Percentiles rank a stretch among this genome's conserved stretches.
These are phyloP conservation scores for Melampsora americana DNA, from an alignment of 1,284 basidiomycete genomes.

Conservation along the genomic window DNA sequence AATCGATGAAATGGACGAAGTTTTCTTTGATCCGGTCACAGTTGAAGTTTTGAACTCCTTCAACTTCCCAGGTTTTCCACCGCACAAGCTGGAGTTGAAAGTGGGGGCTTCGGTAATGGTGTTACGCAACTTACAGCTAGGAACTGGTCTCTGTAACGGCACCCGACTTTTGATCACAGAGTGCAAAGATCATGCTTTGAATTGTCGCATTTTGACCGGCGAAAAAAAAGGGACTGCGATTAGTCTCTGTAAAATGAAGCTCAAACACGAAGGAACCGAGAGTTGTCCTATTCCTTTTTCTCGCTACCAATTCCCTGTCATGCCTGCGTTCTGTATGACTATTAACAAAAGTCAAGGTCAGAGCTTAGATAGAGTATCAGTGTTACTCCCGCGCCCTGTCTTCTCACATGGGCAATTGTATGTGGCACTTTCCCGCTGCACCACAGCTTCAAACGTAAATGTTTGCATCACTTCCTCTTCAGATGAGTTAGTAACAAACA, in stretches of 20 bases:
- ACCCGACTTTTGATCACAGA: neutral
- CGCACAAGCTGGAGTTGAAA: neutral
- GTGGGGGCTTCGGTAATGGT: neutral
- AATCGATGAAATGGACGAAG: too few relatives aligned
- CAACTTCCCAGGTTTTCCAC: too few relatives aligned
- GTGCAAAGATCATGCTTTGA: neutral
- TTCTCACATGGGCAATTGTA: slow-evolving; percentile 17
- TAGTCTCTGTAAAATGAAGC: neutral
- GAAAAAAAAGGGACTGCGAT: neutral
- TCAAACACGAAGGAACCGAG: neutral
- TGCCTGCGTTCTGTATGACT: neutral
- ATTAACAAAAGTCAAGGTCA: too few relatives aligned
- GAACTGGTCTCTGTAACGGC: neutral
- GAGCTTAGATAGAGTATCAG: neutral
- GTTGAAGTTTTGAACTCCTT: neutral
- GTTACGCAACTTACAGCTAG: neutral
- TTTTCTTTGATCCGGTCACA: too few relatives aligned
- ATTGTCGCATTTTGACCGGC: neutral
- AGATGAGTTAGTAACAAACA: too few relatives aligned
- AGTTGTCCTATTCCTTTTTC: neutral
- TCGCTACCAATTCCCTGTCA: slow-evolving; percentile 14
- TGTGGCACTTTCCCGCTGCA: neutral
- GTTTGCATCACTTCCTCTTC: too few relatives aligned
- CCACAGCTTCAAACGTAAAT: too few relatives aligned
- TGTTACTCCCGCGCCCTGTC: neutral